phyloP scores from a whole-genome alignment of 2,329 filamentous ascomycete species.

The Thelonectria olida region DNA sequence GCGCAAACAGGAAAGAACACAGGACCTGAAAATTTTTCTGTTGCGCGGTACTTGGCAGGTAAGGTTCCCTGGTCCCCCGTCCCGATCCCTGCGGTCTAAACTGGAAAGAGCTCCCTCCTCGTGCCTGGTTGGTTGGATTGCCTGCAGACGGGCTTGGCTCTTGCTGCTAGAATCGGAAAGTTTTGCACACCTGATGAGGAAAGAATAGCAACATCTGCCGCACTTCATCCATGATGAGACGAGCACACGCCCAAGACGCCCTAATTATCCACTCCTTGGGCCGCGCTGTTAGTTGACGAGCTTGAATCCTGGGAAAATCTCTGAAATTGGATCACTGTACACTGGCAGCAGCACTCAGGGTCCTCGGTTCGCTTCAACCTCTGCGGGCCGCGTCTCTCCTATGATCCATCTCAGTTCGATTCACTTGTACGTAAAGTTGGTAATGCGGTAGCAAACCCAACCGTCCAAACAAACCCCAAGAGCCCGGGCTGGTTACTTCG shows the following conservation, averaged over 20 bases:
- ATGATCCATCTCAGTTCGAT: not conserved
- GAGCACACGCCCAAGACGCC: not conserved
- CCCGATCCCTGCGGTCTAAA: constrained; percentile 1
- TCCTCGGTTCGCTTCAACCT: constrained; percentile 7
- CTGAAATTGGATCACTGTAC: not conserved
- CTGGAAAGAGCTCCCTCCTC: constrained; percentile 4
- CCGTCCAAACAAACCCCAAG: not conserved
- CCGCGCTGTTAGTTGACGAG: constrained; percentile 2
- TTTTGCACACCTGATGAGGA: not conserved
- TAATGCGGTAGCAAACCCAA: too few species aligned
- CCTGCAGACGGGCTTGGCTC: not conserved
- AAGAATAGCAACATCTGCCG: not conserved
- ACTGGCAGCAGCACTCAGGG: not conserved
- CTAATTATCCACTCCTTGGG: not conserved
- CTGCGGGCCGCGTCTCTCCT: constrained; percentile 6
- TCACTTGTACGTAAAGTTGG: not conserved
- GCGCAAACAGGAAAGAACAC: constrained; percentile 10
- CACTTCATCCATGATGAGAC: not conserved
- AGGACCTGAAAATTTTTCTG: constrained; percentile 24
- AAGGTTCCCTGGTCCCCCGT: not conserved
- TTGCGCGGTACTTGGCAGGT: not conserved
- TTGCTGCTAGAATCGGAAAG: constrained; percentile 11
- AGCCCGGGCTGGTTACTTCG: not conserved
- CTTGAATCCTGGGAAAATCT: constrained; percentile 24
- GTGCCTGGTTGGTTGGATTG: constrained; percentile 8